phyloP scores from a whole-genome alignment of 805 yeast species.

The Grigorovia jiainica region DNA sequence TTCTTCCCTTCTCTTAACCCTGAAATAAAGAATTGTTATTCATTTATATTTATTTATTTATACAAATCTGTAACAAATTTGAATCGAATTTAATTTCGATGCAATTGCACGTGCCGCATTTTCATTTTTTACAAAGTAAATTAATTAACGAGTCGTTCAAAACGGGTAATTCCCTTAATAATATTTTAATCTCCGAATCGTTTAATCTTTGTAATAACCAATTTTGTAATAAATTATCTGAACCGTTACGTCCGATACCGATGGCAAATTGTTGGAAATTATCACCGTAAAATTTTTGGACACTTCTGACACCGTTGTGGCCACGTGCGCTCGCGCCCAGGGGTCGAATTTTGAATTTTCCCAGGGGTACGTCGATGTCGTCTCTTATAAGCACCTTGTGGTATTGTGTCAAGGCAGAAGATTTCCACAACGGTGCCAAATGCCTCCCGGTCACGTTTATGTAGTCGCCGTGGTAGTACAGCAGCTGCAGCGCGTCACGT shows the following conservation, averaged over 20 bases:
- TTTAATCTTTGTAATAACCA: background rate
- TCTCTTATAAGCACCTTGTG: background rate
- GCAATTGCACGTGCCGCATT: no score
- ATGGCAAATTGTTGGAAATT: background rate
- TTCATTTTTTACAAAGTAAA: no score
- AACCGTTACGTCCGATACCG: background rate
- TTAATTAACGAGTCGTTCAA: no score
- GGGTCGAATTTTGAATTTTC: background rate
- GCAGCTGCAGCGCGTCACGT: background rate
- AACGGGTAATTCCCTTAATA: no score
- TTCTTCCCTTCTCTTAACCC: no score
- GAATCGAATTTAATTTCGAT: no score
- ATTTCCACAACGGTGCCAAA: background rate
- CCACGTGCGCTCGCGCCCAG: background rate
- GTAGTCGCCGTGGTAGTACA: conserved; percentile 1
- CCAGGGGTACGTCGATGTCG: background rate
- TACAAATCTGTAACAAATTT: no score
- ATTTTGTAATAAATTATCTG: background rate
- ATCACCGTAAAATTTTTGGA: background rate
- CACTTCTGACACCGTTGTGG: background rate
- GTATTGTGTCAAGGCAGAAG: background rate
- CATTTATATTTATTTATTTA: no score
- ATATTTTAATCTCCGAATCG: no score
- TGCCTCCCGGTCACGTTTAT: conserved; percentile 2
- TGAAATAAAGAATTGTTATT: no score